Base-by-base conservation (phyloP, 129 eudicot species). In the Escallonia rubra region DNA sequence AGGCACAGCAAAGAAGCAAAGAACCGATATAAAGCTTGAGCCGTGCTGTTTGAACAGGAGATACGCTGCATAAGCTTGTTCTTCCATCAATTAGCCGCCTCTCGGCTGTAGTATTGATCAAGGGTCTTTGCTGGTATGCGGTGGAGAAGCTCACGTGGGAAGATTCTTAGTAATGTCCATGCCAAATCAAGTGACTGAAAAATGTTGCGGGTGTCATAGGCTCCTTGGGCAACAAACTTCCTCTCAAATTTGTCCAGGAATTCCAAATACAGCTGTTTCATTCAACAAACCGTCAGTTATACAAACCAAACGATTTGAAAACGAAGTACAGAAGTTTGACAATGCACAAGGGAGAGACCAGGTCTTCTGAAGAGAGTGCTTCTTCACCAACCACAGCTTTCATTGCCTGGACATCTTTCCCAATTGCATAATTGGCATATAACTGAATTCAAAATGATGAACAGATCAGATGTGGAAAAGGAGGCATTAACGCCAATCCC, bases 351-450 rank as follows among this genome's bases (percentile, higher is more conserved):
- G 14, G 54, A 80, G 73, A 53, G 10, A 93, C 99, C 96, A 93
- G 72, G 79, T 93, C 99, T 75, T 89, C 99, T 9, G 99, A 93
- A 82, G 99, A 93, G 48, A 93, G 95, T 43, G 99, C 99, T 79
- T 93, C 99, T 76, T 93, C 96, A 78, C 96, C 99, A 10, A 93
- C 99, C 82, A 93, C 99, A 39, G 99, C 99, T 75, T 93, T 93
- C 99, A 93, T 93, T 61, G 96, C 99, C 79, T 89, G 99, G 46
- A 93, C 99, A 82, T 93, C 99, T 85, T 93, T 93, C 42, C 99
- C 99, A 51, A 93, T 93, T 55, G 99, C 99, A 85, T 93, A 93
- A 76, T 89, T 89, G 61, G 99, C 96, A 73, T 93, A 93, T 43
- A 93, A 81, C 99, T 93, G 85, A 66, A 68, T 52, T 13, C 15